Evolutionary conservation across 2,329 filamentous ascomycete species (phyloP), one percentile per base, ranked within the genome.

Genomic region (Xylaria sp.): DNA sequence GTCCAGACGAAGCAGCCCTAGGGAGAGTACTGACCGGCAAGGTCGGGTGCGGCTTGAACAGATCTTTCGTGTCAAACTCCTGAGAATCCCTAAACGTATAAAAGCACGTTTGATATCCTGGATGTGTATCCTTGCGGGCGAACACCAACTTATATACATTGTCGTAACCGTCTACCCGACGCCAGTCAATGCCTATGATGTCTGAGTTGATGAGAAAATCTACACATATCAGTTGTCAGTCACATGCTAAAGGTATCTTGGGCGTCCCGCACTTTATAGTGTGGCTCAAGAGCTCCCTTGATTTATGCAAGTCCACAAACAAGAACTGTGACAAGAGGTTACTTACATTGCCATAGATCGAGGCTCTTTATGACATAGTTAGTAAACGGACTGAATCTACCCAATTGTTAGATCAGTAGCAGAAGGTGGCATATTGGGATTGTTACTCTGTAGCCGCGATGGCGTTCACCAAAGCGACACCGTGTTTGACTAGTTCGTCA

Each of bases 141-240:
- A 80, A 61, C 4, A 78, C 72, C 21, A 78, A 72, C 62, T 76
- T 73, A 62, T 70, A 75, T 0, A 73, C 64, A 11, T 72, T 66
- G 0, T 74, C 71, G 3, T 73, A 72, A 1, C 57, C 70, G 17
- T 70, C 59, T 17, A 56, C 27, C 19, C 40, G 15, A 35, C 73
- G 70, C 72, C 78, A 80, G 1, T 78, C 74, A 13, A 69, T 71
- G 3, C 78, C 77, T 40, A 78, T 68, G 0, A 69, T 11, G 0
- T 79, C 74, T 0, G 72, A 71, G 63, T 78, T 73, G 59, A 77
- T 67, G 57, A 76, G 65, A 53, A 79, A 78, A 55, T 74, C 79
- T 59, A 33, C 13, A 54, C 31, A 43, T 35, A 6, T 56, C 15
- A 13, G 17, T 19, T 11, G 19, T 41, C 37, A 21, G 44, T 51